phyloP scores from a whole-genome alignment of 495 filamentous ascomycete species.

The Penicillium steckii region DNA sequence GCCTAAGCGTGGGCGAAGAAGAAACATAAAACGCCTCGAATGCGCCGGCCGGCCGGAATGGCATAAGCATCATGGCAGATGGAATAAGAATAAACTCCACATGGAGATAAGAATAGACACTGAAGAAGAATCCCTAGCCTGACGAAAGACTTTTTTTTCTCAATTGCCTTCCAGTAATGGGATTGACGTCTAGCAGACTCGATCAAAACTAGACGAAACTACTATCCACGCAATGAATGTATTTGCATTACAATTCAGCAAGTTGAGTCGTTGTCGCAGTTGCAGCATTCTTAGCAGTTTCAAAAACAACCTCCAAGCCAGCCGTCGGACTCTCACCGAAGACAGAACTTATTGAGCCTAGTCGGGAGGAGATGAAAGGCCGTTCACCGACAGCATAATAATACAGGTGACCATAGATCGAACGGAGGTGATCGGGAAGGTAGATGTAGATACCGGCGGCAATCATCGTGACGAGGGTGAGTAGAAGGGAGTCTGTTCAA shows the following conservation, averaged over 20 bases:
- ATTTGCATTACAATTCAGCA: conserved; percentile 34
- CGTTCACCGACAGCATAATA: conserved; percentile 88
- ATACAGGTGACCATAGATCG: conserved; percentile 78
- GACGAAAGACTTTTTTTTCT: no score
- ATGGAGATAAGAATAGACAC: no score
- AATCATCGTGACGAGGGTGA: conserved; percentile 82
- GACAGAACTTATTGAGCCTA: conserved; percentile 38
- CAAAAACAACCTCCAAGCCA: conserved; percentile 39
- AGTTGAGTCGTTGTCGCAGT: conserved; percentile 33
- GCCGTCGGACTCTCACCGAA: conserved; percentile 36
- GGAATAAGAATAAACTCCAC: background rate
- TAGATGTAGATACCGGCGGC: conserved; percentile 84
- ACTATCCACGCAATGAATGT: no score
- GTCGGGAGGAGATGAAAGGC: conserved; percentile 37
- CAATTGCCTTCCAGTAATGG: no score
- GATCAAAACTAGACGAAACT: no score
- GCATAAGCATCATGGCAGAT: background rate
- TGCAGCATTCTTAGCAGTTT: conserved; percentile 41
- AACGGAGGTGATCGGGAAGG: conserved; percentile 82
- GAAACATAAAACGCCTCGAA: conserved; percentile 9
- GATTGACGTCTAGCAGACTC: no score
- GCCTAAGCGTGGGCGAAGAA: background rate
- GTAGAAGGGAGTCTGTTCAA: conserved; percentile 77
- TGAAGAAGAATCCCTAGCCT: no score
- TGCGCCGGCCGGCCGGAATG: conserved; percentile 6